Evolutionary conservation across 1,139 yeast genomes (phyloP), one percentile per base, ranked within the genome.

Genomic region (Lodderomyces theae): DNA sequence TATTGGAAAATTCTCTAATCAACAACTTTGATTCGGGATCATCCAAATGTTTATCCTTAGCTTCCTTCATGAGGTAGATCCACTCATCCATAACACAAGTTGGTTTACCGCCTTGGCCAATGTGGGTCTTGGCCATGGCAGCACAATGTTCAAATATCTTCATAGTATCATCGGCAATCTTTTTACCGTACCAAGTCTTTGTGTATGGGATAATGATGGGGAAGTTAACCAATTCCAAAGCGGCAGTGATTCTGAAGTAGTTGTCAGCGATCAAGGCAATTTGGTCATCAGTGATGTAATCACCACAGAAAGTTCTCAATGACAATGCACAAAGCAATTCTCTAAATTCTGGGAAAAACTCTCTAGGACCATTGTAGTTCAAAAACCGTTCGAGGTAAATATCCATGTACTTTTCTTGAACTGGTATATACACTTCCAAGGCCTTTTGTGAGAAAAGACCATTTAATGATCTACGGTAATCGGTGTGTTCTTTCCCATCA

Each of bases 121-220:
- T 85, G 58, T 82, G 82, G 45, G 74, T 74, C 63, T 90, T 90
- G 44, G 97, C 86, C 78, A 72, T 77, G 50, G 76, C 89, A 30
- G 98, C 95, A 69, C 97, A 90, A 26, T 66, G 67, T 57, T 82
- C 96, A 54, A 92, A 89, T 56, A 87, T 82, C 57, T 80, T 82
- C 97, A 92, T 90, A 29, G 96, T 88, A 70, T 83, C 79, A 62
- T 92, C 96, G 43, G 97, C 95, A 56, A 90, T 85, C 60, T 77
- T 80, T 71, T 86, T 85, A 52, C 98, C 98, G 66, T 90, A 88
- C 98, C 98, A 92, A 34, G 97, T 85, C 70, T 89, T 92, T 49
- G 98, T 89, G 73, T 77, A 92, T 24, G 98, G 98, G 44, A 92
- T 64, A 48, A 92, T 90, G 54, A 92, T 86, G 50, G 98, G 98